Conservation (phyloP, 192 early-diverging fungal genomes). For the Rhizophagus sp. region DNA sequence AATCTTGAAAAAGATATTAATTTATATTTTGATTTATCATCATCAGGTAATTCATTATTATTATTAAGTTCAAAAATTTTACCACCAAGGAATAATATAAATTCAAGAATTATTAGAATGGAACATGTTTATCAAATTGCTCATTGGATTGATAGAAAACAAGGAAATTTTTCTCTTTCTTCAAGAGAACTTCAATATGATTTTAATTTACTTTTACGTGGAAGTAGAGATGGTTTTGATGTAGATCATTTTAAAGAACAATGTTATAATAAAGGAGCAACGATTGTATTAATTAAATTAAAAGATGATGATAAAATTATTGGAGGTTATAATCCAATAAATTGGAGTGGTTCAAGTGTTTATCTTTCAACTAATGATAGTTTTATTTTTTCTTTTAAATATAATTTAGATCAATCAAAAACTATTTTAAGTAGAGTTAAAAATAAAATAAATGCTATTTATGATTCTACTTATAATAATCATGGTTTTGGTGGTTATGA, state of each 20-base stretch:
- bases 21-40: not conserved
- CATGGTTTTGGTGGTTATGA: not conserved
- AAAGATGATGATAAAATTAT: not conserved
- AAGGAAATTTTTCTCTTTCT: not conserved
- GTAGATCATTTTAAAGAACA: constrained; percentile 2
- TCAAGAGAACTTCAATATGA: not conserved
- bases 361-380: not conserved
- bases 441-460: not conserved
- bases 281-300: not conserved
- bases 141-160: constrained; percentile 8
- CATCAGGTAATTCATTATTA: not conserved
- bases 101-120: constrained; percentile 11
- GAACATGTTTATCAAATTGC: not conserved
- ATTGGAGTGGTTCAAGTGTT: not conserved
- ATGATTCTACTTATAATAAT: not conserved
- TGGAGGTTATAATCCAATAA: constrained; percentile 21
- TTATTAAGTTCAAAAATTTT: not conserved
- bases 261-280: constrained; percentile 11
- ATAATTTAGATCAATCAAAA: not conserved
- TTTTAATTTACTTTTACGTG: not conserved
- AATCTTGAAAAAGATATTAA: not conserved
- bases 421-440: not conserved
- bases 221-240: not conserved
- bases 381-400: not conserved
- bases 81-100: not conserved